Percentiles rank a stretch among this genome's conserved stretches.
These are phyloP conservation scores for Pulveroboletus sp. DNA, from an alignment of 768 basidiomycete species.

Conservation along the genomic window DNA sequence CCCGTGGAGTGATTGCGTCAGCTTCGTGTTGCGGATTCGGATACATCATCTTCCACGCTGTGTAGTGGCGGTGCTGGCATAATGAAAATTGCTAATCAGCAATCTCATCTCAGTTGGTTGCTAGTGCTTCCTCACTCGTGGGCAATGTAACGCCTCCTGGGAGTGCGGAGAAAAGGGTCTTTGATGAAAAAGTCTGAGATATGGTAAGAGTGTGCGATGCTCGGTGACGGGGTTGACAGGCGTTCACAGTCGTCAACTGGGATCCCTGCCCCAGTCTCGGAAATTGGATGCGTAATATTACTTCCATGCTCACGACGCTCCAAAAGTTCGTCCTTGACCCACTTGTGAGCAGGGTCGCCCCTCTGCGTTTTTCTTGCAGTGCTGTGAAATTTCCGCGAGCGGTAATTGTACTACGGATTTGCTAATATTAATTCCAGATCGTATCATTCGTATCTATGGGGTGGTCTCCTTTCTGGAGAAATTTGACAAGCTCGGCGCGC, in stretches of 20 bases:
- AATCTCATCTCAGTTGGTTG: constrained; percentile 28
- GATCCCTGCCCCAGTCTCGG: constrained; percentile 20
- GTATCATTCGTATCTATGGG: constrained; percentile 22
- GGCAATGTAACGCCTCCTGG: constrained; percentile 27
- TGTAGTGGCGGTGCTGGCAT: constrained; percentile 26
- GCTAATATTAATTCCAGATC: constrained; percentile 27
- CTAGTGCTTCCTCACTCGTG: constrained; percentile 23
- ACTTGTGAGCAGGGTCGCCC: constrained; percentile 11
- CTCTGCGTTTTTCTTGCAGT: constrained; percentile 25
- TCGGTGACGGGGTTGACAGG: constrained; percentile 14
- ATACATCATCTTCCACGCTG: constrained; percentile 24
- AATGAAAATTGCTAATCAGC: constrained; percentile 27
- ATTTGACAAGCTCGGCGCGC: constrained; percentile 14
- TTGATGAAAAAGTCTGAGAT: too few relatives aligned
- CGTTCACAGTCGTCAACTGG: constrained; percentile 12
- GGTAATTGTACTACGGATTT: constrained; percentile 26
- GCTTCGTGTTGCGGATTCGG: constrained; percentile 12
- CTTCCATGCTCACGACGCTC: constrained; percentile 7
- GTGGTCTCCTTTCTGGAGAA: constrained; percentile 18
- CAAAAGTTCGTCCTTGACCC: constrained; percentile 1
- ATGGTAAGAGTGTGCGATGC: constrained; percentile 15
- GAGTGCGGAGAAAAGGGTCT: constrained; percentile 14
- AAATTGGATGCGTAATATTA: constrained; percentile 21
- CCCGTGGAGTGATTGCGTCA: constrained; percentile 21
- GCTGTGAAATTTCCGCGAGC: constrained; percentile 26